These are phyloP conservation scores for Mucor irregularis DNA, from an alignment of 371 early-diverging fungal genomes.

Conservation along the genomic window DNA sequence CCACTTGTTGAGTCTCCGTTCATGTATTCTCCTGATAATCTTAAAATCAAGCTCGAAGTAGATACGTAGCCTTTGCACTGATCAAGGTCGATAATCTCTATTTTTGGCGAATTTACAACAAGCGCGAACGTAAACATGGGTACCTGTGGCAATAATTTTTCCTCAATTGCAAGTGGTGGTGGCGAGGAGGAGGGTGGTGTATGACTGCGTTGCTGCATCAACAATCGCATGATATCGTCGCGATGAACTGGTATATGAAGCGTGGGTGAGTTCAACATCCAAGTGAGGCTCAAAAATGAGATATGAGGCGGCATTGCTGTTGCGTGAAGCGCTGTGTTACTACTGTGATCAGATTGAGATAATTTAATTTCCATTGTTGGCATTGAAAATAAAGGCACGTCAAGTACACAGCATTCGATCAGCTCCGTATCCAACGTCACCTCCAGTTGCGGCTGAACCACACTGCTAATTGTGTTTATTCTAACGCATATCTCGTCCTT, in stretches of 20 bases:
- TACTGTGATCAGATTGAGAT: not conserved
- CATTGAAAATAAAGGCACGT: not conserved
- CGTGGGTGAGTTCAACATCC: constrained; percentile 2
- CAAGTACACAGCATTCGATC: not conserved
- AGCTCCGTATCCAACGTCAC: not conserved
- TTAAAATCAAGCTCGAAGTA: constrained; percentile 3
- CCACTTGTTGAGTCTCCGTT: not conserved
- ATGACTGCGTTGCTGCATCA: not conserved
- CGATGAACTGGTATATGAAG: not conserved
- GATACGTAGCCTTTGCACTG: not conserved
- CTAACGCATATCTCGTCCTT: not conserved
- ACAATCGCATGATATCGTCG: not conserved
- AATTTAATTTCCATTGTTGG: not conserved
- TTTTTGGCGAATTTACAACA: constrained; percentile 1
- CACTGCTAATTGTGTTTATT: not conserved
- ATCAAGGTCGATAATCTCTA: not conserved
- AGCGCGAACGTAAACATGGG: constrained; percentile 3
- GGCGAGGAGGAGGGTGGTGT: not conserved
- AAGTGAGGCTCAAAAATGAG: constrained; percentile 3
- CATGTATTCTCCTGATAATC: constrained; percentile 15
- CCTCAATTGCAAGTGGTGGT: too few species aligned
- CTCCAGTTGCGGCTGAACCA: not conserved
- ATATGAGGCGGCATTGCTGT: not conserved
- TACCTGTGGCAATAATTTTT: not conserved
- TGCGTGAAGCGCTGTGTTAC: not conserved